A percentile compares a stretch with the other conserved stretches of the same genome.
phyloP scores from a whole-genome alignment of 2,329 filamentous ascomycete species.

The Talaromyces amestolkiae region DNA sequence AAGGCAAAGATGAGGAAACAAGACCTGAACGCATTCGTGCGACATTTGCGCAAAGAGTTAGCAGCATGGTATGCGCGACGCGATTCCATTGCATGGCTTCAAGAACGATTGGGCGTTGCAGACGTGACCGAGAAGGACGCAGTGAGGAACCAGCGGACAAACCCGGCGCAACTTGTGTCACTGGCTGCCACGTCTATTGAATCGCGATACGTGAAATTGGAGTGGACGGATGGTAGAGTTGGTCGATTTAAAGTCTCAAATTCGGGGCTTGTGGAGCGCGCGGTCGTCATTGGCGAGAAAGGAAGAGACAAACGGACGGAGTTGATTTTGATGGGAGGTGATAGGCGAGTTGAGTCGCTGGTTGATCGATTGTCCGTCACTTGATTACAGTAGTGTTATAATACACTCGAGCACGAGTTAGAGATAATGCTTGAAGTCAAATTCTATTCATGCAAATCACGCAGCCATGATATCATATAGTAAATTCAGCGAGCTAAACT shows the following conservation, averaged over 20 bases:
- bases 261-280: constrained; percentile 40
- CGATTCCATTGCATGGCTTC: constrained; percentile 37
- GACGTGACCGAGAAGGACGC: constrained; percentile 9
- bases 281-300: constrained; percentile 42
- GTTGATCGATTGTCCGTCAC: constrained; percentile 29
- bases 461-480: background rate
- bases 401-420: background rate
- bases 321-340: constrained; percentile 34
- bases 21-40: constrained; percentile 37
- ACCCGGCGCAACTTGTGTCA: constrained; percentile 32
- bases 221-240: constrained; percentile 46
- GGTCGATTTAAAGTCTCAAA: constrained; percentile 45
- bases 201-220: constrained; percentile 42
- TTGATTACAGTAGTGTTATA: background rate
- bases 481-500: background rate
- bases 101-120: constrained; percentile 32
- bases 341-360: constrained; percentile 36
- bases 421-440: background rate
- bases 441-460: background rate
- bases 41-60: constrained; percentile 41
- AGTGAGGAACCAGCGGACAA: background rate
- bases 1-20: constrained; percentile 30
- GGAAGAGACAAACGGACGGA: constrained; percentile 40
- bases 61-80: constrained; percentile 42
- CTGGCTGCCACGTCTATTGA: constrained; percentile 39